Base-by-base conservation (phyloP, 768 basidiomycete species). In the Rhizopogon salebrosus region DNA sequence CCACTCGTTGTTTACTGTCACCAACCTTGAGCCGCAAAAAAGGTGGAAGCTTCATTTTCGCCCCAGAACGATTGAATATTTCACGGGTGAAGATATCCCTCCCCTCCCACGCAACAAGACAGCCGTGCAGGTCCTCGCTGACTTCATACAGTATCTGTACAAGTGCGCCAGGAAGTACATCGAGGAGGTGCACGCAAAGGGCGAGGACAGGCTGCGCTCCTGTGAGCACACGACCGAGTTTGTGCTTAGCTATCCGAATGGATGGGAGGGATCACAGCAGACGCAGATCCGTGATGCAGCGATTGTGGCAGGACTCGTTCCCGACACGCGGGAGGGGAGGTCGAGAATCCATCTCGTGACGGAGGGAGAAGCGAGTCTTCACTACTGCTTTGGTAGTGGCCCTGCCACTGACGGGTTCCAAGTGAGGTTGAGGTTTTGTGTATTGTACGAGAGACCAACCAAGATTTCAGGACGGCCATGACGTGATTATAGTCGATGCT, bases 401-500 rank as follows among this genome's bases (percentile, higher is more conserved):
- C 60, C 73, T 36, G 60, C 62, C 0, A 56, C 61, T 22, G 60
- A 62, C 42, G 60, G 60, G 18, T 61, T 73, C 48, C 57, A 60
- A 59, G 70, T 63, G 34, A 34, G 43, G 14, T 36, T 9, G 24
- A 24, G 18, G 41, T 31, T 31, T 26, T 16, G n/a, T 24, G 22
- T 35, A 2, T 31, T 22, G 23, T 20, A 18, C 20, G 26, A 24
- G 16, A 49, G 0, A 22, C 53, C 59, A 26, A 60, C 29, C n/a
- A 4, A 14, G 14, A 26, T 22, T 26, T 38, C 55, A 80, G 78
- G 66, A 62, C 13, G 75, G 75, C 11, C 62, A 78, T 40, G 78
- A 76, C 1, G 66, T 82, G 3, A 66, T 80, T 54, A 69, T 84
- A 29, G 75, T 84, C n/a, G 81, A 85, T 53, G 80, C 82, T 3